Evolutionary conservation across 768 basidiomycete genomes (phyloP).

Genomic region (Crepidotus variabilis): DNA sequence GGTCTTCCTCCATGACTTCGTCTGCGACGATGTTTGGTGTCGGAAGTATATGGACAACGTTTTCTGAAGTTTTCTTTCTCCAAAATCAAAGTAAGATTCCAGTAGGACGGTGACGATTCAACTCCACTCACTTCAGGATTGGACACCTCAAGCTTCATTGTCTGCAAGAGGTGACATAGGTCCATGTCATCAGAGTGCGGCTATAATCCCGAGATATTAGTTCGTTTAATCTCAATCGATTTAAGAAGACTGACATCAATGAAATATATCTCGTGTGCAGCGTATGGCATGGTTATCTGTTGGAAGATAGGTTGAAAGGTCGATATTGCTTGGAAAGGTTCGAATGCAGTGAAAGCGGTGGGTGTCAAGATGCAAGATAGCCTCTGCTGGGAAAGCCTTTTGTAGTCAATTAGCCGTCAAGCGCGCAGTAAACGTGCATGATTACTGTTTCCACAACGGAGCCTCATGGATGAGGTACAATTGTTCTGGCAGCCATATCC

Average conservation of each 20-base stretch:
- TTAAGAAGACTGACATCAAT: constrained; percentile 14
- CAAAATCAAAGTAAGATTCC: constrained; percentile 16
- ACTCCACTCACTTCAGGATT: constrained; percentile 24
- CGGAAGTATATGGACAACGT: constrained; percentile 10
- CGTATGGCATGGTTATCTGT: constrained; percentile 18
- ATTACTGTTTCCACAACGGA: neutral
- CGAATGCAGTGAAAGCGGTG: neutral
- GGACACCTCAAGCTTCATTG: constrained; percentile 41
- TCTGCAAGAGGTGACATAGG: constrained; percentile 49
- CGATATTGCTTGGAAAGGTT: neutral
- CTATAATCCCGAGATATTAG: neutral
- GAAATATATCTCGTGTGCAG: constrained; percentile 16
- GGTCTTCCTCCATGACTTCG: constrained; percentile 46
- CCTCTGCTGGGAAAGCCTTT: constrained; percentile 2
- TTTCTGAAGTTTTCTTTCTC: constrained; percentile 41
- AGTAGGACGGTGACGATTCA: neutral
- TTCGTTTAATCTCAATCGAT: too few relatives aligned
- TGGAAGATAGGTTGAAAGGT: neutral
- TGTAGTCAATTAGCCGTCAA: constrained; percentile 11
- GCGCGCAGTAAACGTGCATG: constrained; percentile 10
- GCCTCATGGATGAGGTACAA: constrained; percentile 26
- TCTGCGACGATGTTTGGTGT: constrained; percentile 23
- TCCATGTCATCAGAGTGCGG: constrained; percentile 35
- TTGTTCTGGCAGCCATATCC: constrained; percentile 4
- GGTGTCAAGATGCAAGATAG: neutral